A percentile compares a stretch with the other conserved stretches of the same genome.
Evolutionary conservation across 345 rosid species (phyloP).

Genomic region (Mercurialis annua): DNA sequence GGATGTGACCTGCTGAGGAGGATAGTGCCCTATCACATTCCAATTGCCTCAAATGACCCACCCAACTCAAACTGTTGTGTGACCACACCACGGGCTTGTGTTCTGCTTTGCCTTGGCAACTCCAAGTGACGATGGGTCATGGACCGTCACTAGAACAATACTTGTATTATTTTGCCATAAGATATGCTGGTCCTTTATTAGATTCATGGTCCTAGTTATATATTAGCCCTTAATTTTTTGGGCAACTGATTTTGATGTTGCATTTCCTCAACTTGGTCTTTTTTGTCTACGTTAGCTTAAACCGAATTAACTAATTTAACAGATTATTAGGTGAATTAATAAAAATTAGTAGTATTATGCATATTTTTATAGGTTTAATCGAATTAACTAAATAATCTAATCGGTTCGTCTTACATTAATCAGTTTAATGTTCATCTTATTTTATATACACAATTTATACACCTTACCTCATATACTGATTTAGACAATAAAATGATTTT

Average conservation of each 20-base stretch:
- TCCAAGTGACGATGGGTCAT: slow-evolving; percentile 13
- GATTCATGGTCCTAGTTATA: neutral
- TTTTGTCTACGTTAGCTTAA: too few species aligned
- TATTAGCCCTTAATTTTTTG: slow-evolving; percentile 8
- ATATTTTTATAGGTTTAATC: too few species aligned
- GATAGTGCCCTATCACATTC: slow-evolving; percentile 11
- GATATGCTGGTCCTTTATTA: slow-evolving; percentile 23
- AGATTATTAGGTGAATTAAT: too few species aligned
- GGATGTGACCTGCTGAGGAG: slow-evolving; percentile 13
- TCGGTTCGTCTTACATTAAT: too few species aligned
- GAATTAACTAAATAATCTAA: too few species aligned
- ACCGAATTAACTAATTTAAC: too few species aligned
- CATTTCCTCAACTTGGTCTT: slow-evolving; percentile 14
- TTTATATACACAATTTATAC: too few species aligned
- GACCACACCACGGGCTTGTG: neutral
- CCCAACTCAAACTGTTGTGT: neutral
- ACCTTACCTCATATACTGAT: too few species aligned
- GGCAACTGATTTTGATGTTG: slow-evolving; percentile 20
- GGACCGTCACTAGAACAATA: slow-evolving; percentile 16
- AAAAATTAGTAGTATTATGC: too few species aligned
- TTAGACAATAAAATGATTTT: too few species aligned
- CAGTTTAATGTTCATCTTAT: too few species aligned
- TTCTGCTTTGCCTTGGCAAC: slow-evolving; percentile 4
- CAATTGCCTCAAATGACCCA: slow-evolving; percentile 14
- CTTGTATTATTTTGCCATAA: neutral